Evolutionary conservation across 78 protist species (phyloP).

Genomic region (Cavenderia fasciculata): DNA sequence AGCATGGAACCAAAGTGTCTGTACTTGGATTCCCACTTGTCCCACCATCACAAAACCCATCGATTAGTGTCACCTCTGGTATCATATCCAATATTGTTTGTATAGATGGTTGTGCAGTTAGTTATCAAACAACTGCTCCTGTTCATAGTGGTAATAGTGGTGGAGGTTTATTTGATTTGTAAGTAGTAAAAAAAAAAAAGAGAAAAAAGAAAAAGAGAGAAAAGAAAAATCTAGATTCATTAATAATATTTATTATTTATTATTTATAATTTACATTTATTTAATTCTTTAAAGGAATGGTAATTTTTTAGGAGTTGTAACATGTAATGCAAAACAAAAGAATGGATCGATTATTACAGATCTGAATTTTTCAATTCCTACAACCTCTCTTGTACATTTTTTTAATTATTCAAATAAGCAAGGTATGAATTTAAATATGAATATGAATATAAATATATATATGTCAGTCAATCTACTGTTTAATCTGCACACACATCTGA

Average conservation of each 20-base stretch:
- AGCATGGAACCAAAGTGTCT: slow-evolving; percentile 33
- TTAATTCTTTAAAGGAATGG: neutral
- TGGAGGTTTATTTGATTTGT: slow-evolving; percentile 66
- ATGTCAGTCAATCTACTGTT: too few species aligned
- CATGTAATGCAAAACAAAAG: slow-evolving; percentile 74
- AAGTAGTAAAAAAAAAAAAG: neutral
- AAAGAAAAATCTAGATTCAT: neutral
- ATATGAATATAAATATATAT: too few species aligned
- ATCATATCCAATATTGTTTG: slow-evolving; percentile 58
- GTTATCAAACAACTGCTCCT: slow-evolving; percentile 71
- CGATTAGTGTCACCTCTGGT: slow-evolving; percentile 37
- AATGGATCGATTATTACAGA: slow-evolving; percentile 71
- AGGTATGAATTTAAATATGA: too few species aligned
- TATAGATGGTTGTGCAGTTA: slow-evolving; percentile 45
- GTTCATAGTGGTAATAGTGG: slow-evolving; percentile 73
- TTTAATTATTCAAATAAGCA: slow-evolving; percentile 50
- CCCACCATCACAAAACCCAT: slow-evolving; percentile 62
- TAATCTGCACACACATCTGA: too few species aligned
- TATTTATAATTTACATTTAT: neutral
- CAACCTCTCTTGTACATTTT: slow-evolving; percentile 24
- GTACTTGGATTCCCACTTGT: slow-evolving; percentile 60
- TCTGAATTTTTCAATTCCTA: slow-evolving; percentile 54
- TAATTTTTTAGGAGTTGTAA: slow-evolving; percentile 59
- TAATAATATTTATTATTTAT: neutral
- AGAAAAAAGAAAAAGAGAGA: too few species aligned